Evolutionary conservation across 345 rosid genomes (phyloP).

Genomic region (Acer negundo): DNA sequence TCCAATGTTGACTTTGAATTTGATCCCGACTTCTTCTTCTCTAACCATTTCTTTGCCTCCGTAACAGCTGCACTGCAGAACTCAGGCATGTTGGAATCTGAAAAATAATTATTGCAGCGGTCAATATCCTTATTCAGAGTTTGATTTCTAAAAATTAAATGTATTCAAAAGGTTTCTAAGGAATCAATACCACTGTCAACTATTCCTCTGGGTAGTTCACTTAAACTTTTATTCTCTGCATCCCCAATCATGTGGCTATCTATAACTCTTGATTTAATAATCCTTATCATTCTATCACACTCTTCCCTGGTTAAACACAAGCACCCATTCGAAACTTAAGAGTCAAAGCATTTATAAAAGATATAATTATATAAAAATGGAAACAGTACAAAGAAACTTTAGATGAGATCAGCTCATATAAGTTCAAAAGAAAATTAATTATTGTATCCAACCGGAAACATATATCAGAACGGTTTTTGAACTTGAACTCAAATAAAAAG

Average conservation of each 20-base stretch:
- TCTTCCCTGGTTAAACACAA: constrained; percentile 73
- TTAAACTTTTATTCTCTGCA: constrained; percentile 29
- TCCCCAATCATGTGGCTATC: constrained; percentile 33
- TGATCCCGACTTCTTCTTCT: constrained; percentile 72
- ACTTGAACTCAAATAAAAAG: neutral
- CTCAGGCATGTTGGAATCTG: constrained; percentile 55
- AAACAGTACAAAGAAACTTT: neutral
- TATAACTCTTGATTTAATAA: constrained; percentile 76
- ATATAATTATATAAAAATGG: constrained; percentile 9
- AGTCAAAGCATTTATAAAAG: constrained; percentile 16
- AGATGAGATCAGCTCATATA: neutral
- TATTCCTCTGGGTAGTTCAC: constrained; percentile 25
- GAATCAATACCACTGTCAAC: constrained; percentile 41
- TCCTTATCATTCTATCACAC: constrained; percentile 55
- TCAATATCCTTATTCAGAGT: constrained; percentile 11
- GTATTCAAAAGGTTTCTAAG: constrained; percentile 26
- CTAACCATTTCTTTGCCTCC: constrained; percentile 84
- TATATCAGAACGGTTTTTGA: no score
- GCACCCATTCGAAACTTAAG: constrained; percentile 22
- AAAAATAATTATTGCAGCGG: constrained; percentile 24
- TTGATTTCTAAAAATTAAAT: constrained; percentile 2
- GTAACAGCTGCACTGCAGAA: constrained; percentile 48
- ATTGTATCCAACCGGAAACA: no score
- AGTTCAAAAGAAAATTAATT: neutral
- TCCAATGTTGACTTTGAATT: constrained; percentile 53